phyloP scores from a whole-genome alignment of 306 rosid genomes.

The Quercus bicolor region DNA sequence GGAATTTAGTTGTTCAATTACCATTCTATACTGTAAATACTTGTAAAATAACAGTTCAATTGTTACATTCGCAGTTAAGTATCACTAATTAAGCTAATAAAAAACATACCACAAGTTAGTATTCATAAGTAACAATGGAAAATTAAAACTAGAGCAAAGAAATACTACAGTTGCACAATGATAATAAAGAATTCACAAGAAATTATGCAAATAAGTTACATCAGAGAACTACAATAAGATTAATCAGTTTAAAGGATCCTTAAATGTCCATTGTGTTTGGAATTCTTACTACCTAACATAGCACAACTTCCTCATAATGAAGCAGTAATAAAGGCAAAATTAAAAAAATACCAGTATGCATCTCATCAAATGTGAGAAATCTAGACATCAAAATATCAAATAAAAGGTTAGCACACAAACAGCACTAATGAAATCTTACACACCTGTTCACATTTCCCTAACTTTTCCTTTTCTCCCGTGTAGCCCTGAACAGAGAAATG shows the following conservation, averaged over 20 bases:
- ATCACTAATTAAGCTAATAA: background rate
- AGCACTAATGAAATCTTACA: slow-evolving; percentile 10
- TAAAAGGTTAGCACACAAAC: background rate
- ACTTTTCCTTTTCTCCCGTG: slow-evolving; percentile 76
- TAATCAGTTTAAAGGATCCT: background rate
- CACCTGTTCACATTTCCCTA: slow-evolving; percentile 98
- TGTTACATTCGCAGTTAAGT: background rate
- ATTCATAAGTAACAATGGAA: background rate
- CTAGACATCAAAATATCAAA: background rate
- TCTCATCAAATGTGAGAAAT: background rate
- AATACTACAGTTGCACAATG: background rate
- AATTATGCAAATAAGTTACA: background rate
- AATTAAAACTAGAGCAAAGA: background rate
- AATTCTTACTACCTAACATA: background rate
- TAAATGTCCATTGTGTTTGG: background rate
- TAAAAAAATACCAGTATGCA: background rate
- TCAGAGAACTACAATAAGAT: background rate
- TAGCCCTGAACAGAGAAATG: slow-evolving; percentile 53
- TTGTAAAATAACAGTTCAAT: background rate
- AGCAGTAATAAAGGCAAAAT: background rate
- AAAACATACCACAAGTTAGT: background rate
- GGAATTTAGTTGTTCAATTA: too few relatives aligned
- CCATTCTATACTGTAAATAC: too few relatives aligned
- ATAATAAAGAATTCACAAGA: background rate
- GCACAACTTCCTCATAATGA: background rate